phyloP scores from a whole-genome alignment of 352 stramenopile species.

The Globisporangium abappressorium region DNA sequence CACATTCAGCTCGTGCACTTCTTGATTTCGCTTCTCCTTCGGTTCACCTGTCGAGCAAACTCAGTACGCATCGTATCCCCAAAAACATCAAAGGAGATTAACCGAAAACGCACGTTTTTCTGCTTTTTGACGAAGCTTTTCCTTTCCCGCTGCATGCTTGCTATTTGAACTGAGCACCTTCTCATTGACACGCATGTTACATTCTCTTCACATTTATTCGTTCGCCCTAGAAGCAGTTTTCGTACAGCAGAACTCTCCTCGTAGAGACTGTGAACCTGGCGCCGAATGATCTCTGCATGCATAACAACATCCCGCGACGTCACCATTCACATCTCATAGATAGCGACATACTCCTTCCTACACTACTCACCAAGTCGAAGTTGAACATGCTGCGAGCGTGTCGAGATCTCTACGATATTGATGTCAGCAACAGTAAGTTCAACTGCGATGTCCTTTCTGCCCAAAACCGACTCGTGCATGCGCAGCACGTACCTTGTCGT shows the following conservation, averaged over 20 bases:
- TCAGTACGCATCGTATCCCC: not conserved
- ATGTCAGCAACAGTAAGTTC: not conserved
- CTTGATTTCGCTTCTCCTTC: not conserved
- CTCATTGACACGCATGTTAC: not conserved
- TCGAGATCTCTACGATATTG: slow-evolving; percentile 8
- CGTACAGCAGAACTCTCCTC: not conserved
- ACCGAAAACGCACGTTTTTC: not conserved
- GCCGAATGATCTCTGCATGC: not conserved
- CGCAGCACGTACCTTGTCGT: not conserved
- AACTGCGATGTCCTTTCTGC: not conserved
- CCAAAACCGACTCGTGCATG: no score
- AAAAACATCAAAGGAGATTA: not conserved
- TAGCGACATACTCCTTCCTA: not conserved
- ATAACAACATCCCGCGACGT: not conserved
- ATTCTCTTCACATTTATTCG: not conserved
- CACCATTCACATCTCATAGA: not conserved
- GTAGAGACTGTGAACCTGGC: not conserved
- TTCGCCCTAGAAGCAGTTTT: not conserved
- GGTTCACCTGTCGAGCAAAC: not conserved
- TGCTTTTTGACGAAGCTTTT: not conserved
- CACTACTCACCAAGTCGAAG: slow-evolving; percentile 9
- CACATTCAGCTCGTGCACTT: not conserved
- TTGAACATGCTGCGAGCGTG: slow-evolving; percentile 12
- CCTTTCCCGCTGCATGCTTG: not conserved
- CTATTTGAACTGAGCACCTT: not conserved